A percentile compares a stretch with the other conserved stretches of the same genome.
Conservation (phyloP, 73 alveolate species). For the Tetrahymena malaccensis region DNA sequence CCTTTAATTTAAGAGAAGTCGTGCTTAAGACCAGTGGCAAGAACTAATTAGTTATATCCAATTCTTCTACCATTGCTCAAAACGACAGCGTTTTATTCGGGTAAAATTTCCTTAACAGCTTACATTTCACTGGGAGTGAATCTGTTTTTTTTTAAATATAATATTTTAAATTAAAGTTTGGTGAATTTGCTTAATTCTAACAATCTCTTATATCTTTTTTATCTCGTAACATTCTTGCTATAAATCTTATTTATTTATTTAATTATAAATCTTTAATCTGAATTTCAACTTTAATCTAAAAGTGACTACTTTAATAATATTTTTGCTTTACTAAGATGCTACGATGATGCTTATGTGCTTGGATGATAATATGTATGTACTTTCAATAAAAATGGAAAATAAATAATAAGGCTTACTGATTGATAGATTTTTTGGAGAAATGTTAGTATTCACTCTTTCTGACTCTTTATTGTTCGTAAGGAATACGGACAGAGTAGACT, state of each 20-base stretch:
- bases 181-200: neutral
- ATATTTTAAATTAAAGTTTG: neutral
- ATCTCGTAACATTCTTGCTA: neutral
- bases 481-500: constrained; percentile 4
- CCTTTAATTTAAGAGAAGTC: constrained; percentile 53
- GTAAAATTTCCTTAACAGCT: constrained; percentile 33
- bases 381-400: neutral
- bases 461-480: constrained; percentile 28
- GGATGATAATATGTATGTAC: too few relatives aligned
- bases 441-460: constrained; percentile 25
- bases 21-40: constrained; percentile 61
- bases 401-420: constrained; percentile 7
- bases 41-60: constrained; percentile 67
- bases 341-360: neutral
- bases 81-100: constrained; percentile 59
- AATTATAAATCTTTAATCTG: too few relatives aligned
- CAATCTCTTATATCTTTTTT: too few relatives aligned
- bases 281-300: neutral
- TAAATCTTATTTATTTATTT: too few relatives aligned
- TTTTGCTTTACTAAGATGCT: neutral
- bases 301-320: neutral
- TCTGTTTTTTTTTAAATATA: neutral
- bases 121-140: constrained; percentile 16
- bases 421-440: constrained; percentile 18
- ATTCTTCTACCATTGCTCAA: constrained; percentile 66